phyloP scores from a whole-genome alignment of 2,329 filamentous ascomycete genomes.

The Exophiala phaeomuriformis region DNA sequence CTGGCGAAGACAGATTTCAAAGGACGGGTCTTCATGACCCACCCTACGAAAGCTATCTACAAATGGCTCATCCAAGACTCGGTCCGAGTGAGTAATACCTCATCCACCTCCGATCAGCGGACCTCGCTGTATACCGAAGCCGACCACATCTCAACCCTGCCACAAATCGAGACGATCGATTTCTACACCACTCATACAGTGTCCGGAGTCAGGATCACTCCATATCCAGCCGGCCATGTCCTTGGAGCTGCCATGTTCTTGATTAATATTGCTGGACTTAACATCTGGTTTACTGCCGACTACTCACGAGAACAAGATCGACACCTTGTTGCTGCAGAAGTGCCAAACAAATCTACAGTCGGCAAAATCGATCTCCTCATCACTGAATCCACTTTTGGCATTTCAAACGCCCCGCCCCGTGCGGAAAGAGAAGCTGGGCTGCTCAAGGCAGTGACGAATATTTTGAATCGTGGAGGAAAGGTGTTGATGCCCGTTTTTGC shows the following conservation, averaged over 20 bases:
- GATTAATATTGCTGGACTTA: constrained; percentile 92
- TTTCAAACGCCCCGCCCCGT: constrained; percentile 85
- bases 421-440: constrained; percentile 84
- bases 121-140: constrained; percentile 82
- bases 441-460: constrained; percentile 89
- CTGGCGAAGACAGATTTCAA: constrained; percentile 97
- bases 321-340: constrained; percentile 87
- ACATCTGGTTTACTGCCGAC: constrained; percentile 95
- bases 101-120: constrained; percentile 55
- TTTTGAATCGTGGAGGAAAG: constrained; percentile 83
- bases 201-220: constrained; percentile 91
- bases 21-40: constrained; percentile 96
- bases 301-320: constrained; percentile 94
- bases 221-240: constrained; percentile 96
- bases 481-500: constrained; percentile 95
- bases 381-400: constrained; percentile 94
- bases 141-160: constrained; percentile 88
- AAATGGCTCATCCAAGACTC: constrained; percentile 99
- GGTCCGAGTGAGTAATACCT: constrained; percentile 72
- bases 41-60: constrained; percentile 98
- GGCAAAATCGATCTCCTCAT: constrained; percentile 88
- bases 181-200: constrained; percentile 98
- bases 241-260: constrained; percentile 97
- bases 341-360: constrained; percentile 63
- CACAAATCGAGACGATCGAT: constrained; percentile 92